phyloP scores from a whole-genome alignment of 1,139 yeast species.

The Geotrichum histeridarum region DNA sequence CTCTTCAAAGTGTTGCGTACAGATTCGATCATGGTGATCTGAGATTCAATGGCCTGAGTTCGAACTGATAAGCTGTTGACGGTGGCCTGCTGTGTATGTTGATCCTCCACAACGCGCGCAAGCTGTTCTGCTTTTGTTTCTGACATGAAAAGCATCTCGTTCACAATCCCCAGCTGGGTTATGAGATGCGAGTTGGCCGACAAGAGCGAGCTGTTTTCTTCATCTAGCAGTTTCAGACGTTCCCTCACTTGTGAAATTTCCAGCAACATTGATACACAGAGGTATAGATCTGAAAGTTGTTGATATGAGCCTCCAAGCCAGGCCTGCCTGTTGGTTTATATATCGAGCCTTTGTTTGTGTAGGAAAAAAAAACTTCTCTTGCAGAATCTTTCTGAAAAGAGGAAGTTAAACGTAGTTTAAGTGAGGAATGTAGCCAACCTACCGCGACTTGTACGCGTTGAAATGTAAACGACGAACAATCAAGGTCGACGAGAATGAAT shows the following conservation, averaged over 20 bases:
- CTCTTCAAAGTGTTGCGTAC: constrained; percentile 22
- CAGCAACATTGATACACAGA: background rate
- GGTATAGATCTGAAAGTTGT: no score
- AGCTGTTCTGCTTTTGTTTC: constrained; percentile 10
- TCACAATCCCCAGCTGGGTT: constrained; percentile 22
- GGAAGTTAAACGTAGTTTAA: no score
- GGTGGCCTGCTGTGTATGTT: constrained; percentile 19
- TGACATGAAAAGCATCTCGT: constrained; percentile 18
- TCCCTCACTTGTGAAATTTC: constrained; percentile 1
- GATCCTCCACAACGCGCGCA: background rate
- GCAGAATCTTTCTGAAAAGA: no score
- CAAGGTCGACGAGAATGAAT: no score
- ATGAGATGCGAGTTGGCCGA: constrained; percentile 24
- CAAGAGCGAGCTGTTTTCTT: constrained; percentile 22
- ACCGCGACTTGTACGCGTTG: no score
- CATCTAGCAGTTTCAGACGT: constrained; percentile 14
- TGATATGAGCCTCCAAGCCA: no score
- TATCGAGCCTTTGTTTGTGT: no score
- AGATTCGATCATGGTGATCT: constrained; percentile 23
- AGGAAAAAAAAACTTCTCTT: no score
- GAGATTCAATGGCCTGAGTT: constrained; percentile 23
- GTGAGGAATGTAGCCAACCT: no score
- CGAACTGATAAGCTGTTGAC: constrained; percentile 23
- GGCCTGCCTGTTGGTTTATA: no score
- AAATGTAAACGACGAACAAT: no score